phyloP scores from a whole-genome alignment of 1,284 basidiomycete genomes.

The Schizophyllum commune region DNA sequence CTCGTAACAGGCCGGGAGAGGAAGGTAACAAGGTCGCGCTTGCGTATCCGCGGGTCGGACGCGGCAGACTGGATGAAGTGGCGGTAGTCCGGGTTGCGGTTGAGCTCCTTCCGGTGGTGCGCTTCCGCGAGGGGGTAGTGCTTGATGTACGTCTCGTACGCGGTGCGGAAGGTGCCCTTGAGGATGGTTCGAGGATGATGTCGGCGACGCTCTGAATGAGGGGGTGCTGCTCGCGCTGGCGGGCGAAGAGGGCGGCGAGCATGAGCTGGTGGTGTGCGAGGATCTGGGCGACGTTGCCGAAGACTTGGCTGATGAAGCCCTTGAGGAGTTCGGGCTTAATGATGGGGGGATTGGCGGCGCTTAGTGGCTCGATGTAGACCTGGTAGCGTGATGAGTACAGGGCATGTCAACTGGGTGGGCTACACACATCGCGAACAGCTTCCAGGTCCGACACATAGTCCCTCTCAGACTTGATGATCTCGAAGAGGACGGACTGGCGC shows the following conservation, averaged over 20 bases:
- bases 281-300: slow-evolving; percentile 65
- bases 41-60: slow-evolving; percentile 58
- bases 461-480: slow-evolving; percentile 74
- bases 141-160: slow-evolving; percentile 75
- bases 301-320: slow-evolving; percentile 64
- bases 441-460: slow-evolving; percentile 74
- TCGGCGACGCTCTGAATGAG: slow-evolving; percentile 71
- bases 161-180: slow-evolving; percentile 42
- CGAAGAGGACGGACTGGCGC: slow-evolving; percentile 76
- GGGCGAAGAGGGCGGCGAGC: slow-evolving; percentile 56
- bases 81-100: slow-evolving; percentile 56
- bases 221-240: slow-evolving; percentile 76
- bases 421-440: slow-evolving; percentile 53
- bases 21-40: slow-evolving; percentile 75
- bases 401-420: slow-evolving; percentile 2
- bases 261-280: slow-evolving; percentile 56
- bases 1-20: slow-evolving; percentile 78
- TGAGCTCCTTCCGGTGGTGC: slow-evolving; percentile 64
- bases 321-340: slow-evolving; percentile 43
- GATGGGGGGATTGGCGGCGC: slow-evolving; percentile 45
- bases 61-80: slow-evolving; percentile 57
- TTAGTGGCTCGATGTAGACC: slow-evolving; percentile 64
- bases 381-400: slow-evolving; percentile 20
- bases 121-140: slow-evolving; percentile 80
- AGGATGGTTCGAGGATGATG: slow-evolving; percentile 59